Evolutionary conservation across 306 rosid genomes (phyloP).

Genomic region (Hippophae tibetana): DNA sequence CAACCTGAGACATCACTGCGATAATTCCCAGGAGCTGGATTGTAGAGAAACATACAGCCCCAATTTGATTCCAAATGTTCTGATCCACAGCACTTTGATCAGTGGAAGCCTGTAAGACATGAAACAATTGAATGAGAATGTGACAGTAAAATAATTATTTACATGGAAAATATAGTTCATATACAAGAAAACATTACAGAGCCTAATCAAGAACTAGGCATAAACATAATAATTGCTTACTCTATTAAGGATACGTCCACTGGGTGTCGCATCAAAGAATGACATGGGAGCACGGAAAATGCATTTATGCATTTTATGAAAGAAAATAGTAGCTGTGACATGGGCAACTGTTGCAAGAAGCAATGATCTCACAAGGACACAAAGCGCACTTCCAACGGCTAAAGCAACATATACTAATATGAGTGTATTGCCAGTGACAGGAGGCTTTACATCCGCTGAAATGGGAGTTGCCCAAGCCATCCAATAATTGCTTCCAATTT

Average conservation of each 20-base stretch:
- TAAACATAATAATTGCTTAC: constrained; percentile 20
- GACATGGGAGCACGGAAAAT: constrained; percentile 78
- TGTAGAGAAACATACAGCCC: constrained; percentile 13
- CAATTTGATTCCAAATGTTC: constrained; percentile 6
- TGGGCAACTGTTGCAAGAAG: constrained; percentile 46
- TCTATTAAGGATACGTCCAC: constrained; percentile 69
- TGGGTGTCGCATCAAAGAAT: constrained; percentile 74
- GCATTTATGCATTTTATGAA: constrained; percentile 56
- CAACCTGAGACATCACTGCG: constrained; percentile 21
- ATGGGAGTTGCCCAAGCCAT: constrained; percentile 82
- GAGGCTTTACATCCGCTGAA: constrained; percentile 43
- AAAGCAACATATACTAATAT: constrained; percentile 46
- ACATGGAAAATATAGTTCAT: not conserved
- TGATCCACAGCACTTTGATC: constrained; percentile 21
- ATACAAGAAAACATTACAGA: not conserved
- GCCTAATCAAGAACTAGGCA: not conserved
- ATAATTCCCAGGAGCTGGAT: constrained; percentile 21
- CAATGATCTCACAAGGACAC: constrained; percentile 35
- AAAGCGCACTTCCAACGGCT: constrained; percentile 56
- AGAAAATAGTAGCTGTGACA: constrained; percentile 56
- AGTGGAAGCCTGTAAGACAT: constrained; percentile 14
- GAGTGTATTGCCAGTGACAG: constrained; percentile 35
- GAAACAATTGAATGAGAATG: not conserved
- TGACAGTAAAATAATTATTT: not conserved
- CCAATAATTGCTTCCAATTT: constrained; percentile 86